Conservation (phyloP, 495 filamentous ascomycete genomes). For the Penicillium chermesinum region DNA sequence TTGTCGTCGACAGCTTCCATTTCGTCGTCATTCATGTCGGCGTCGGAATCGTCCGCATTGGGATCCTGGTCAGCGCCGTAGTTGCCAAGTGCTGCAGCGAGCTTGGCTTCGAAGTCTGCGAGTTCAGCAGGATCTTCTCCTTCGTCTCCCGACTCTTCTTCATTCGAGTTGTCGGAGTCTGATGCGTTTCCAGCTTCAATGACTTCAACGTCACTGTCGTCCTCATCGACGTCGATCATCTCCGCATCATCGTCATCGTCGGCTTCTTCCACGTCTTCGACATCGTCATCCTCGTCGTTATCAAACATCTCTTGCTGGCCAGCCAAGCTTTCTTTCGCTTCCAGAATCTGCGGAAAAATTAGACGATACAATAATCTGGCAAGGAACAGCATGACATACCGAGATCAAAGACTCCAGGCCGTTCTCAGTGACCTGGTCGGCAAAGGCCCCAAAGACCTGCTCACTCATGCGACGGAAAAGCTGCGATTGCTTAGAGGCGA, state of each 20-base stretch:
- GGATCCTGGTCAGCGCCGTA: constrained; percentile 53
- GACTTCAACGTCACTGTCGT: constrained; percentile 30
- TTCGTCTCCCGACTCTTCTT: constrained; percentile 23
- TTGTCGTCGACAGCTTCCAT: constrained; percentile 87
- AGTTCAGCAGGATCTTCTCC: constrained; percentile 49
- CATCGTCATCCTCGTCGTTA: constrained; percentile 56
- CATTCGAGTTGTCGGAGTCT: constrained; percentile 34
- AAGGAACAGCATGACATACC: constrained; percentile 25
- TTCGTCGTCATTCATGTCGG: constrained; percentile 88
- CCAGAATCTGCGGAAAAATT: constrained; percentile 51
- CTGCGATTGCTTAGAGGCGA: constrained; percentile 79
- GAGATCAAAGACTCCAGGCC: constrained; percentile 67
- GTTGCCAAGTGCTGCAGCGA: constrained; percentile 67
- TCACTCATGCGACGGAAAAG: constrained; percentile 81
- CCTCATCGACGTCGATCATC: constrained; percentile 25
- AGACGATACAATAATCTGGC: too few relatives aligned
- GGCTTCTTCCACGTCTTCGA: constrained; percentile 32
- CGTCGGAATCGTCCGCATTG: constrained; percentile 55
- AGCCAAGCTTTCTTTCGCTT: constrained; percentile 71
- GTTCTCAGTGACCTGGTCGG: constrained; percentile 60
- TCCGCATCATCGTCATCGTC: constrained; percentile 31
- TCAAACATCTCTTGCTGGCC: constrained; percentile 87
- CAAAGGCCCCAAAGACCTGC: constrained; percentile 80
- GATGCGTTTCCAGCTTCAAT: constrained; percentile 25
- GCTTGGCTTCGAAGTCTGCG: constrained; percentile 68